Evolutionary conservation across 139 green algal genomes (phyloP), one percentile per base, ranked within the genome.

Genomic region (Chlorella sp.): DNA sequence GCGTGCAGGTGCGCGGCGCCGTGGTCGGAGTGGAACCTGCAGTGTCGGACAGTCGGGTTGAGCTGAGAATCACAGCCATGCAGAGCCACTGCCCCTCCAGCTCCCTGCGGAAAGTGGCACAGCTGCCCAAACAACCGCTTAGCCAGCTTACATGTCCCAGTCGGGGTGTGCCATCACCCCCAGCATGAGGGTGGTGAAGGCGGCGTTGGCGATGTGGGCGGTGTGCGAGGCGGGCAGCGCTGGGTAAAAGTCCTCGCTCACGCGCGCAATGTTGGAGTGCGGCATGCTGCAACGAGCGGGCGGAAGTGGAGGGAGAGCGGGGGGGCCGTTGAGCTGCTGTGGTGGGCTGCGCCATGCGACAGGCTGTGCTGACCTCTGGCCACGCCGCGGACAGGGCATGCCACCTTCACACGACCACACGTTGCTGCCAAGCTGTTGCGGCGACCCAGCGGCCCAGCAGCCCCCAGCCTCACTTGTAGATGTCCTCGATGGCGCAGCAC

Each of bases 401-500:
- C n/a, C n/a, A n/a, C n/a, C n/a, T n/a, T n/a, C n/a, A n/a, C n/a
- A n/a, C n/a, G n/a, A n/a, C n/a, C n/a, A n/a, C n/a, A n/a, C n/a
- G n/a, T n/a, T n/a, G n/a, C n/a, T n/a, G n/a, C n/a, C n/a, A n/a
- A n/a, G n/a, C n/a, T n/a, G n/a, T n/a, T n/a, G n/a, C n/a, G n/a
- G n/a, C n/a, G n/a, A n/a, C n/a, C n/a, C n/a, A n/a, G n/a, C n/a
- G n/a, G n/a, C n/a, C n/a, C n/a, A n/a, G n/a, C n/a, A n/a, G 2
- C 72, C 41, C 38, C 30, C 28, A 13, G 26, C 9, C 75, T 81
- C 75, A 81, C 75, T 81, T 81, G 75, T 81, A 81, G 20, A 81
- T 24, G 75, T 81, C 75, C 75, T 99, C 96, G 3, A 94, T 98
- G 58, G 93, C 96, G 93, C 98, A 97, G 89, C 95, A 98, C 97